phyloP scores from a whole-genome alignment of 345 rosid species.

The Raphanus raphanistrum region DNA sequence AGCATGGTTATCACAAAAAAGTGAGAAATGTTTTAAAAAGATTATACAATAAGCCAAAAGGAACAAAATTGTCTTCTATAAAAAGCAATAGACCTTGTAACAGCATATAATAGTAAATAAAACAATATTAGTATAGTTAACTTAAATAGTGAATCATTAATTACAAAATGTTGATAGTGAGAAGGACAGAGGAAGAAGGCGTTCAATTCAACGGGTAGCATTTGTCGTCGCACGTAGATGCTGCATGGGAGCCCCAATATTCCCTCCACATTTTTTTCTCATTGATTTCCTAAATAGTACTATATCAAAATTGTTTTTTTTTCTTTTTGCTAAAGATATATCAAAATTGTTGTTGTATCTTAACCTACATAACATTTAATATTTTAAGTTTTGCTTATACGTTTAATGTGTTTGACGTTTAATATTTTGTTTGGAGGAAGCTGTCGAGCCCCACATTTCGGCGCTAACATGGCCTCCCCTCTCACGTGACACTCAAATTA shows the following conservation, averaged over 20 bases:
- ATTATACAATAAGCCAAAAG: neutral
- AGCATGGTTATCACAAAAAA: too few species aligned
- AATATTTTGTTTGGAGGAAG: slow-evolving; percentile 20
- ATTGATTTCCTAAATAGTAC: neutral
- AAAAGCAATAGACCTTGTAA: neutral
- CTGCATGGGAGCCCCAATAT: slow-evolving; percentile 48
- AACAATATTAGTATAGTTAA: neutral
- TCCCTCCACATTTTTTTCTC: slow-evolving; percentile 49
- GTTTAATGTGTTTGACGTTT: slow-evolving; percentile 24
- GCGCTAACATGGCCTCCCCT: slow-evolving; percentile 57
- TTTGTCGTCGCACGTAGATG: slow-evolving; percentile 51
- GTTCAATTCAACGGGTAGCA: slow-evolving; percentile 50
- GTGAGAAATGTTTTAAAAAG: too few species aligned
- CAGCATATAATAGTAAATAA: neutral
- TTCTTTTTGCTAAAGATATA: neutral
- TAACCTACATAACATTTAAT: neutral
- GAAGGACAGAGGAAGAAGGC: slow-evolving; percentile 19
- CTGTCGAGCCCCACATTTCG: slow-evolving; percentile 68
- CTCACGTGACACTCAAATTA: slow-evolving; percentile 56
- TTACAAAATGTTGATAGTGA: slow-evolving; percentile 26
- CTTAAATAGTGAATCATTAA: slow-evolving; percentile 26
- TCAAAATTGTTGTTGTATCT: neutral
- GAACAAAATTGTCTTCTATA: neutral
- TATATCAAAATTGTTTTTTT: neutral
- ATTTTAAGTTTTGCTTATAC: neutral